phyloP scores from a whole-genome alignment of 2,329 filamentous ascomycete genomes.

The Penicillium sp. region DNA sequence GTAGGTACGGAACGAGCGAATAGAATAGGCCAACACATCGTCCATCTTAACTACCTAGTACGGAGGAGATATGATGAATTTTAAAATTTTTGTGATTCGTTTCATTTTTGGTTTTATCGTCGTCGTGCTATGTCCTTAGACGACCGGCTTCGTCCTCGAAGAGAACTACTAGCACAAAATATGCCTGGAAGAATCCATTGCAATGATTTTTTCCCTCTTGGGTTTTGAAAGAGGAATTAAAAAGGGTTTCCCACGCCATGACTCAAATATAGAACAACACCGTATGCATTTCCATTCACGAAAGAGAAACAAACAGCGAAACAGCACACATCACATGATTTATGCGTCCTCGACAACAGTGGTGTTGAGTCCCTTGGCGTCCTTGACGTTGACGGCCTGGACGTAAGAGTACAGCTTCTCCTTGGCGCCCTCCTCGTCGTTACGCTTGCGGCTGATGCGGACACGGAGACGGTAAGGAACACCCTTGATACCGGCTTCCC shows the following conservation, averaged over 20 bases:
- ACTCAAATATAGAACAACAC: neutral
- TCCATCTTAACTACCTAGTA: too few relatives aligned
- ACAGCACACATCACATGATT: neutral
- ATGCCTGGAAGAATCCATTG: neutral
- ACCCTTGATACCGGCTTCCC: slow-evolving; percentile 98
- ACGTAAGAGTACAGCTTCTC: slow-evolving; percentile 99
- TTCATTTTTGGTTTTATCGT: neutral
- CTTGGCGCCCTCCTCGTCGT: slow-evolving; percentile 99
- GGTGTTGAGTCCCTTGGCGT: slow-evolving; percentile 95
- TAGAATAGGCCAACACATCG: too few relatives aligned
- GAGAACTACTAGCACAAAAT: neutral
- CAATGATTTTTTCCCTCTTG: neutral
- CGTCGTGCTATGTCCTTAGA: neutral
- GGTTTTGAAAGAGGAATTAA: neutral
- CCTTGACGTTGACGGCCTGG: slow-evolving; percentile 99
- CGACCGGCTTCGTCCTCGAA: neutral
- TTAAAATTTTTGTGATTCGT: neutral
- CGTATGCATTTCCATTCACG: neutral
- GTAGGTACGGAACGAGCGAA: too few relatives aligned
- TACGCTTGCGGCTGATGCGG: slow-evolving; percentile 98
- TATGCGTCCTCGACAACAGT: slow-evolving; percentile 67
- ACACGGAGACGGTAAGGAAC: slow-evolving; percentile 95
- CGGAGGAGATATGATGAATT: slow-evolving; percentile 17
- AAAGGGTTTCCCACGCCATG: neutral
- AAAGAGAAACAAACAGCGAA: neutral